Conservation (phyloP, 2,329 filamentous ascomycete genomes). For the Botryotinia calthae region DNA sequence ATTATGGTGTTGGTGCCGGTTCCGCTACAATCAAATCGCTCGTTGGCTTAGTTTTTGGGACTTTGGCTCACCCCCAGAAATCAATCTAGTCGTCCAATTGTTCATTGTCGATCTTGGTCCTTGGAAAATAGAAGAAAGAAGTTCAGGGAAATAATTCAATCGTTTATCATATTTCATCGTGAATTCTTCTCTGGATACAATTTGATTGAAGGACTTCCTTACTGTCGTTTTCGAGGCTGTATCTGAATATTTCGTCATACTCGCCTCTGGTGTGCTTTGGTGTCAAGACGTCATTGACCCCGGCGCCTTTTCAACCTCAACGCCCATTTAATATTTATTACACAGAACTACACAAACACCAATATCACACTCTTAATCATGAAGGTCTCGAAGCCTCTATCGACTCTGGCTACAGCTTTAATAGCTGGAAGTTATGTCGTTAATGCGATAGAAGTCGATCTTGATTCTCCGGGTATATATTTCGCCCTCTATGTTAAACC, state of each 20-base stretch:
- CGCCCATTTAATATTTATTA: not conserved
- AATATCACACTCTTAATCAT: not conserved
- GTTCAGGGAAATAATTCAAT: not conserved
- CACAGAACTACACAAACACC: not conserved
- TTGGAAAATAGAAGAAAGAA: not conserved
- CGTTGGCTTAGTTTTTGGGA: slow-evolving; percentile 3
- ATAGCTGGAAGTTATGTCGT: slow-evolving; percentile 24
- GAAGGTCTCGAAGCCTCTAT: not conserved
- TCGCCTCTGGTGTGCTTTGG: not conserved
- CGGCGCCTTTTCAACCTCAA: not conserved
- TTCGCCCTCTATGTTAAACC: not conserved
- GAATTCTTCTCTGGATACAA: not conserved
- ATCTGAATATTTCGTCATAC: not conserved
- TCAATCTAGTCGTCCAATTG: not conserved
- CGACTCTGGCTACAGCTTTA: slow-evolving; percentile 15
- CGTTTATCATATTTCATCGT: not conserved
- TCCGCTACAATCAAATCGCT: not conserved
- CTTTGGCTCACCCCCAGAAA: not conserved
- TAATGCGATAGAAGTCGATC: slow-evolving; percentile 30
- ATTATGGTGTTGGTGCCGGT: not conserved
- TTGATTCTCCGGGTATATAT: slow-evolving; percentile 32
- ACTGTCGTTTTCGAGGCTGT: not conserved
- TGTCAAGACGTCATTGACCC: slow-evolving; percentile 1
- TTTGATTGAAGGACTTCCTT: not conserved
- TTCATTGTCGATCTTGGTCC: slow-evolving; percentile 5